Evolutionary conservation across 2,329 filamentous ascomycete genomes (phyloP), one percentile per base, ranked within the genome.

Genomic region (Fusarium falciforme): DNA sequence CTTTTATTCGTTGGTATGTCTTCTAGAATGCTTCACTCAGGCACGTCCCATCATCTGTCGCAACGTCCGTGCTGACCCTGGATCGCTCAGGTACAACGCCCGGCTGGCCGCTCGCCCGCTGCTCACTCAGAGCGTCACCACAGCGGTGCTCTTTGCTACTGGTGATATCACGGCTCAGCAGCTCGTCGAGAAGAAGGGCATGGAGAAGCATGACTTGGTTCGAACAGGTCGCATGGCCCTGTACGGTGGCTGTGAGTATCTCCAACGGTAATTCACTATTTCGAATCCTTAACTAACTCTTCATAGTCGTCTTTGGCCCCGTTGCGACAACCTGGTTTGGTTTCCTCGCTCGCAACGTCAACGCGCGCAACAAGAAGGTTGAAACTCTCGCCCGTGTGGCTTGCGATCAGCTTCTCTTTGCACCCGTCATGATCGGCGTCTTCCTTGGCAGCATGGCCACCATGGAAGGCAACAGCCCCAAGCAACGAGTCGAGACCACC

Each of bases 151-250:
- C 73, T 99, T 98, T 82, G 95, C 93, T 67, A 94, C 95, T 16
- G 96, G 96, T 79, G 96, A 99, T 85, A 88, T 93, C 70, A 92
- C 97, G 76, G 94, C 96, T 40, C 96, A 99, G 84, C 96, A 98
- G 85, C 87, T 91, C 38, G 93, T 99, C 68, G 96, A 98, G 85
- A 92, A 91, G 82, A 92, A 89, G 79, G 95, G 95, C 20, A 76
- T 93, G 29, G 85, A 92, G 76, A 93, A 93, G 74, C 96, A 99
- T 82, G 93, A 96, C 79, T 77, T 91, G 40, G 85, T 85, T 31
- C 90, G 94, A 62, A 95, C 93, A 33, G 91, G 88, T 12, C 91
- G 94, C 77, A 96, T 97, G 94, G 91, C 91, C 49, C 84, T 92
- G 68, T 96, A 96, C 81, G 94, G 94, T 73, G 93, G 93, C 74